Evolutionary conservation across 2,329 filamentous ascomycete genomes (phyloP).

Genomic region (Dactylonectria estremocensis): DNA sequence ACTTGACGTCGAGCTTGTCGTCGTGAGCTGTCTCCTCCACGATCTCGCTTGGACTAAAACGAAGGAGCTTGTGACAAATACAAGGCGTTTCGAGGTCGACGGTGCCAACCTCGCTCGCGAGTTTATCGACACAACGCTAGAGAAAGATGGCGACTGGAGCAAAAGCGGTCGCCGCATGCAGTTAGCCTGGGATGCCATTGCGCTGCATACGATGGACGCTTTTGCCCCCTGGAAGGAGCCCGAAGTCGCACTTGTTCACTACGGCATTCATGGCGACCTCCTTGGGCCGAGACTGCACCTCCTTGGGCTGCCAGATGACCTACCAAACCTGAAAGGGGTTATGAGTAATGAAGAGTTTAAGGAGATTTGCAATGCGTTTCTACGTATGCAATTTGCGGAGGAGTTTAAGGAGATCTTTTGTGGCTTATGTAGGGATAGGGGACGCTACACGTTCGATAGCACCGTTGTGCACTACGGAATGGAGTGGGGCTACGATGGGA

Average conservation of each 20-base stretch:
- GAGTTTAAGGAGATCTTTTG: slow-evolving; percentile 13
- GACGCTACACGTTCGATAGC: slow-evolving; percentile 12
- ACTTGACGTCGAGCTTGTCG: slow-evolving; percentile 8
- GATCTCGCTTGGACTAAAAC: slow-evolving; percentile 12
- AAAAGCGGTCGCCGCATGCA: slow-evolving; percentile 5
- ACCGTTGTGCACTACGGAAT: slow-evolving; percentile 12
- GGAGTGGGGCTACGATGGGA: slow-evolving; percentile 14
- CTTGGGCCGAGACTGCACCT: slow-evolving; percentile 12
- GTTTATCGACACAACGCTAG: slow-evolving; percentile 4
- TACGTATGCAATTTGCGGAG: slow-evolving; percentile 5
- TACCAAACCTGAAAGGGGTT: not conserved
- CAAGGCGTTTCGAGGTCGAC: slow-evolving; percentile 12
- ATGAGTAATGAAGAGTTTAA: slow-evolving; percentile 9
- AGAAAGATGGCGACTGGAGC: slow-evolving; percentile 13
- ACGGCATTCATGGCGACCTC: slow-evolving; percentile 12
- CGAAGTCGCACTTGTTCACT: slow-evolving; percentile 10
- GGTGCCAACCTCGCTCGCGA: slow-evolving; percentile 13
- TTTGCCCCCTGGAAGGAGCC: slow-evolving; percentile 14
- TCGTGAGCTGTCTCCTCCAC: slow-evolving; percentile 13
- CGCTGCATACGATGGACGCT: slow-evolving; percentile 6
- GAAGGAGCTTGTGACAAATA: slow-evolving; percentile 14
- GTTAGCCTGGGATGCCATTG: slow-evolving; percentile 11
- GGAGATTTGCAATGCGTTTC: slow-evolving; percentile 5
- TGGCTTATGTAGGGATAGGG: slow-evolving; percentile 8
- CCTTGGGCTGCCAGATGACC: slow-evolving; percentile 11